phyloP scores from a whole-genome alignment of 331 rosid species.

The Stylosanthes scabra region DNA sequence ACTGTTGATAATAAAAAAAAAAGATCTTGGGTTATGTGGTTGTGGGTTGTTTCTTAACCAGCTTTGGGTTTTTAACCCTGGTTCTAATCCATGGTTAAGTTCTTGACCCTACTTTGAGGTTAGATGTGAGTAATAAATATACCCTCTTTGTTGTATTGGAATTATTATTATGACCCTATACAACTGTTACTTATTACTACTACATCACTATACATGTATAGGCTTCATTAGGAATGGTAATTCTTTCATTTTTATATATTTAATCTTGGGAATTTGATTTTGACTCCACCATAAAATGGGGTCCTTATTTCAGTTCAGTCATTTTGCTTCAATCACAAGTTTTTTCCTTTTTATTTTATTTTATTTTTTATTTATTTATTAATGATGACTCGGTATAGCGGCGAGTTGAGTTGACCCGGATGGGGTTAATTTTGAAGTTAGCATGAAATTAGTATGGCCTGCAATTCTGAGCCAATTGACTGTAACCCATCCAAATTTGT shows the following conservation, averaged over 20 bases:
- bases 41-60: slow-evolving; percentile 79
- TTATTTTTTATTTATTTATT: too few relatives aligned
- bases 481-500: slow-evolving; percentile 59
- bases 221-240: neutral
- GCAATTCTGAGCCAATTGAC: slow-evolving; percentile 61
- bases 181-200: slow-evolving; percentile 16
- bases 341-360: neutral
- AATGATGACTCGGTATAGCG: slow-evolving; percentile 41
- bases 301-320: neutral
- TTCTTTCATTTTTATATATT: neutral
- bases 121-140: slow-evolving; percentile 77
- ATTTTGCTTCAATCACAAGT: slow-evolving; percentile 4
- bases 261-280: slow-evolving; percentile 39
- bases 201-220: neutral
- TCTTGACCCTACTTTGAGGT: slow-evolving; percentile 64
- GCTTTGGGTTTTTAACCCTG: slow-evolving; percentile 65
- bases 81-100: slow-evolving; percentile 90
- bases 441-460: slow-evolving; percentile 48
- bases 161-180: slow-evolving; percentile 32
- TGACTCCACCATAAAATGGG: slow-evolving; percentile 21
- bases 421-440: slow-evolving; percentile 1
- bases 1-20: slow-evolving; percentile 67
- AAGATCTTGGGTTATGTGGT: slow-evolving; percentile 80
- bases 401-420: slow-evolving; percentile 49
- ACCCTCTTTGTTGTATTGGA: slow-evolving; percentile 25